Base-by-base conservation (phyloP, 768 basidiomycete species). In the Suillus alpinus region DNA sequence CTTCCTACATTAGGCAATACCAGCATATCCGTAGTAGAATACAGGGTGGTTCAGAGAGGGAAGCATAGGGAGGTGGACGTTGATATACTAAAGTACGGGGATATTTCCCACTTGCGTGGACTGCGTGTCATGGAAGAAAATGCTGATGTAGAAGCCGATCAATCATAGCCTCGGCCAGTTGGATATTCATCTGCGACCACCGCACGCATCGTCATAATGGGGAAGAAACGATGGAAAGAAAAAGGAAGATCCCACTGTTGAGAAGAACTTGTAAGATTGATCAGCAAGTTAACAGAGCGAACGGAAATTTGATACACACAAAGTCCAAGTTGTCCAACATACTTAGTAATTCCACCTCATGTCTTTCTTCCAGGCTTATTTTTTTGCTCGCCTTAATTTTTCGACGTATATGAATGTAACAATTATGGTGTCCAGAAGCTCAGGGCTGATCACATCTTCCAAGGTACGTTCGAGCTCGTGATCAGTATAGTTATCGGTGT, bases 11-110 rank as follows among this genome's bases (percentile, higher is more conserved):
- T 23, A 69, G 71, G 49, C 68, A 51, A 29, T 71, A 41, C 51
- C 31, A 61, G 36, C 66, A 73, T 53, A 75, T 73, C 4, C 68
- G 68, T 61, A 23, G 26, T 58, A 23, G 60, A 44, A 26, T 37
- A 47, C 36, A 49, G 37, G 23, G 39, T 31, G 16, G 76, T 76
- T 1, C 75, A 80, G 66, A 51, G 18, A n/a, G 59, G 57, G 41
- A 59, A 44, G 55, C 60, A 58, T 36, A 46, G 51, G 8, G 49
- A 44, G 51, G 56, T 69, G 56, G 61, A 66, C 61, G 83, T 80
- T 31, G 69, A 65, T 26, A 62, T 92, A 36, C 71, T 81, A 39
- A 76, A 79, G 65, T 90, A 80, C 64, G 86, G 82, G 46, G 83
- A 85, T 65, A 73, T 78, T 23, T 70, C 76, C 29, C 89, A 92